Conservation (phyloP, 2,329 filamentous ascomycete species). For the Fusarium abutilonis region DNA sequence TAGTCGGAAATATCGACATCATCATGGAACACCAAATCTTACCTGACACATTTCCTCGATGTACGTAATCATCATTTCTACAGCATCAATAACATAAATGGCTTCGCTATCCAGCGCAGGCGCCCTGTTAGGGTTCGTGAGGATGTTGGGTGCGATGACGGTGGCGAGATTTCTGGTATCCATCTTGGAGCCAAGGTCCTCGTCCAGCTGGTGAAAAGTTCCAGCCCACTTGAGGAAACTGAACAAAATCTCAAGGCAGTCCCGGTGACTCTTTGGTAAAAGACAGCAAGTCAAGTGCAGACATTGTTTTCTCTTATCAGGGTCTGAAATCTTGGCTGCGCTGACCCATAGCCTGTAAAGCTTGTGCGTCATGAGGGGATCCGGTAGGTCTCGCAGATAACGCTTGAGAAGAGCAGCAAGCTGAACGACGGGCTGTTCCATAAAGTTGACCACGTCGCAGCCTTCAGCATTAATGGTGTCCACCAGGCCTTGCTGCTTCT, state of each 20-base stretch:
- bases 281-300: slow-evolving; percentile 92
- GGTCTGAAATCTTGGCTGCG: slow-evolving; percentile 86
- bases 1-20: slow-evolving; percentile 12
- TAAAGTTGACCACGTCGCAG: slow-evolving; percentile 85
- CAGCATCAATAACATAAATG: slow-evolving; percentile 91
- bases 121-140: slow-evolving; percentile 75
- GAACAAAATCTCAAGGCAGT: slow-evolving; percentile 94
- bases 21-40: slow-evolving; percentile 52
- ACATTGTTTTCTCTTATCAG: slow-evolving; percentile 82
- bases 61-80: slow-evolving; percentile 88
- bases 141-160: slow-evolving; percentile 95
- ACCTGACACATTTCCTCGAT: slow-evolving; percentile 99
- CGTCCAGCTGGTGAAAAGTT: slow-evolving; percentile 96
- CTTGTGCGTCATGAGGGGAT: slow-evolving; percentile 94
- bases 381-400: slow-evolving; percentile 92
- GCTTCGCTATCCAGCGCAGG: slow-evolving; percentile 83
- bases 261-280: slow-evolving; percentile 89
- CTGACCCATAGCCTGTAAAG: slow-evolving; percentile 90
- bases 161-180: slow-evolving; percentile 97
- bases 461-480: slow-evolving; percentile 88
- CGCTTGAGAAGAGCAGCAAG: slow-evolving; percentile 94
- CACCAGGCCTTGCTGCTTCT: slow-evolving; percentile 85
- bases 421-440: slow-evolving; percentile 90
- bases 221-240: slow-evolving; percentile 97
- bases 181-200: slow-evolving; percentile 98